phyloP scores from a whole-genome alignment of 441 rosid genomes.

The Gossypium gossypioides region DNA sequence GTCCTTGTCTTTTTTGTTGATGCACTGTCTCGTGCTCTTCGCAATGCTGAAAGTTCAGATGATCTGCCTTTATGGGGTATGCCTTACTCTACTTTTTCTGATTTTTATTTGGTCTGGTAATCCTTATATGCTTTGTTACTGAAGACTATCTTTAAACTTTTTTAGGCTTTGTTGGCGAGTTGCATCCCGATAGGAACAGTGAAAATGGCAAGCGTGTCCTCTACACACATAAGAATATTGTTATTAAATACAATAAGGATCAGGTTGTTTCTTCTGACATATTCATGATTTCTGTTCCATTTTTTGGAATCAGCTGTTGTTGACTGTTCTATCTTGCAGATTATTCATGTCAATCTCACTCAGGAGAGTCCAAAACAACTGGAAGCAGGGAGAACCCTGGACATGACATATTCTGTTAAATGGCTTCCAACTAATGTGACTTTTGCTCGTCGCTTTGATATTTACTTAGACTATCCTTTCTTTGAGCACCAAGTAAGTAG shows the following conservation, averaged over 20 bases:
- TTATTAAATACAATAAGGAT: slow-evolving; percentile 64
- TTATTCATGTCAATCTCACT: slow-evolving; percentile 86
- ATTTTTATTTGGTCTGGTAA: background rate
- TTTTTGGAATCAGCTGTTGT: slow-evolving; percentile 8
- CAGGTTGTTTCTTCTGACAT: slow-evolving; percentile 45
- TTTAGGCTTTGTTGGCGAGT: slow-evolving; percentile 81
- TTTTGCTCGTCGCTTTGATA: slow-evolving; percentile 90
- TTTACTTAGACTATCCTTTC: slow-evolving; percentile 89
- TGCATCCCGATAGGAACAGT: slow-evolving; percentile 61
- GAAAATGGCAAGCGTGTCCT: slow-evolving; percentile 69
- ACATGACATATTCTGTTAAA: slow-evolving; percentile 72
- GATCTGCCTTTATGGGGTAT: slow-evolving; percentile 96
- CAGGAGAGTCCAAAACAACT: slow-evolving; percentile 69
- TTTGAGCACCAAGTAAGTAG: slow-evolving; percentile 84
- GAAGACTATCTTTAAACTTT: slow-evolving; percentile 17
- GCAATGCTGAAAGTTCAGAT: slow-evolving; percentile 47
- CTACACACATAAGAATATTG: slow-evolving; percentile 69
- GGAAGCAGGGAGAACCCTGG: slow-evolving; percentile 59
- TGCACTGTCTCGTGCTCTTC: slow-evolving; percentile 11
- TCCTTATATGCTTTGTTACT: slow-evolving; percentile 10
- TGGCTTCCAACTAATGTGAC: slow-evolving; percentile 64
- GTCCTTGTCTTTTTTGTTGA: slow-evolving; percentile 5
- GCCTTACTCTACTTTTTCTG: slow-evolving; percentile 11
- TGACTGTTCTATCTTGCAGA: slow-evolving; percentile 29
- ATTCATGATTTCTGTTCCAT: background rate